These are phyloP conservation scores for Aphanomyces astaci DNA, from an alignment of 352 stramenopile genomes.

Conservation along the genomic window DNA sequence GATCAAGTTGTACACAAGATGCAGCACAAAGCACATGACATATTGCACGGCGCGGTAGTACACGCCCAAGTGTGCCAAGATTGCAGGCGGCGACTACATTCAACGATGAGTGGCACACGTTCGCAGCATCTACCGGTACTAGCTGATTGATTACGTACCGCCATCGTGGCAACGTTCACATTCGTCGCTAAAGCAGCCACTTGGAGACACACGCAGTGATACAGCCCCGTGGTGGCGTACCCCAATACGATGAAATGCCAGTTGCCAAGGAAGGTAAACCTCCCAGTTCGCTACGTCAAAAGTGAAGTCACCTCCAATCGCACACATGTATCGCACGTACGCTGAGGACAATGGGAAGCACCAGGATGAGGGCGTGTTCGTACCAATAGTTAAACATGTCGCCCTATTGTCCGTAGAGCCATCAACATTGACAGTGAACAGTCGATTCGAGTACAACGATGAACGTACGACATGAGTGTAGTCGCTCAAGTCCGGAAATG, in stretches of 20 bases:
- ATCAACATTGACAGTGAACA: too few relatives aligned
- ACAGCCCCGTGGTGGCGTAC: slow-evolving; percentile 4
- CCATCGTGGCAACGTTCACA: slow-evolving; percentile 18
- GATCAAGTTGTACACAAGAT: slow-evolving; percentile 16
- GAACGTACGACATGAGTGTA: background rate
- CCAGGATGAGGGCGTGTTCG: slow-evolving; percentile 14
- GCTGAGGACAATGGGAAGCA: slow-evolving; percentile 10
- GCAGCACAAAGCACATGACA: slow-evolving; percentile 11
- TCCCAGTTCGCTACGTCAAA: background rate
- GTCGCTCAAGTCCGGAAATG: slow-evolving; percentile 21
- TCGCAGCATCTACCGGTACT: too few relatives aligned
- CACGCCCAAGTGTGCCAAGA: slow-evolving; percentile 17
- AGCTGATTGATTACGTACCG: background rate
- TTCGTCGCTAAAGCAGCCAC: slow-evolving; percentile 8
- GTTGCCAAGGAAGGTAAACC: slow-evolving; percentile 12
- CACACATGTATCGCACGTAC: background rate
- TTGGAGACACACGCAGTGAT: slow-evolving; percentile 12
- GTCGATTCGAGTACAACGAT: too few relatives aligned
- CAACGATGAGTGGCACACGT: too few relatives aligned
- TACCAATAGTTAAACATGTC: slow-evolving; percentile 23
- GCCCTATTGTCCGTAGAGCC: background rate
- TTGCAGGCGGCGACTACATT: slow-evolving; percentile 5
- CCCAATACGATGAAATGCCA: slow-evolving; percentile 17
- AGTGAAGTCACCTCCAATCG: too few relatives aligned
- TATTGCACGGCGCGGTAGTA: slow-evolving; percentile 22